A percentile compares a stretch with the other conserved stretches of the same genome.
Conservation (phyloP, 129 eudicot genomes). For the Tanacetum coccineum region DNA sequence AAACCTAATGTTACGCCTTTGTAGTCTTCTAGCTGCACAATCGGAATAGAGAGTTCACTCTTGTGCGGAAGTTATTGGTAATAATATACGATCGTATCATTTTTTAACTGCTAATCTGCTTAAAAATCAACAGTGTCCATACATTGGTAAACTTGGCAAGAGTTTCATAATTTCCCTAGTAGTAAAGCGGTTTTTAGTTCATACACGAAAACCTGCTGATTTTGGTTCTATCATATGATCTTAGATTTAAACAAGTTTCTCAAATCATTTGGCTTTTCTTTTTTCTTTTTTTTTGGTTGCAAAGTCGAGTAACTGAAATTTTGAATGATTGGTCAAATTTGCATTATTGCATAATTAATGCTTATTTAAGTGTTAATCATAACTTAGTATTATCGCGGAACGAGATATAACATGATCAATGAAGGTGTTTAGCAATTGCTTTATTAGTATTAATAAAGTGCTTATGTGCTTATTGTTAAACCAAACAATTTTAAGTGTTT, state of each 20-base stretch:
- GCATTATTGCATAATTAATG: slow-evolving; percentile 18
- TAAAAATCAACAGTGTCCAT: too few species aligned
- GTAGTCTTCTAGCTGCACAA: slow-evolving; percentile 78
- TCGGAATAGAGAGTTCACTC: slow-evolving; percentile 53
- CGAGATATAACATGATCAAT: background rate
- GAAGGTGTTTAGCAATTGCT: background rate
- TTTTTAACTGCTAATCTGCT: too few species aligned
- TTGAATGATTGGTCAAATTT: slow-evolving; percentile 5
- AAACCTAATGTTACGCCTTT: slow-evolving; percentile 77
- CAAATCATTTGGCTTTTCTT: background rate
- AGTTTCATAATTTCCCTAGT: too few species aligned
- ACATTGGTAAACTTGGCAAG: too few species aligned
- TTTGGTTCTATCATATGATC: too few species aligned
- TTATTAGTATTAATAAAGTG: too few species aligned
- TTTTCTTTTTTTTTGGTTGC: background rate
- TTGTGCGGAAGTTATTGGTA: slow-evolving; percentile 62
- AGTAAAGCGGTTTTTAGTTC: too few species aligned
- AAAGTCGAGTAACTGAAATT: slow-evolving; percentile 10
- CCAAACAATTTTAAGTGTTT: too few species aligned
- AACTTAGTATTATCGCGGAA: background rate
- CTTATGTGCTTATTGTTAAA: too few species aligned
- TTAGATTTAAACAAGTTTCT: too few species aligned
- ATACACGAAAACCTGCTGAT: too few species aligned
- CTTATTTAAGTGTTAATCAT: slow-evolving; percentile 8
- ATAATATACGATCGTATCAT: too few species aligned